phyloP scores from a whole-genome alignment of 83 land plant genomes.

The Picea abies region DNA sequence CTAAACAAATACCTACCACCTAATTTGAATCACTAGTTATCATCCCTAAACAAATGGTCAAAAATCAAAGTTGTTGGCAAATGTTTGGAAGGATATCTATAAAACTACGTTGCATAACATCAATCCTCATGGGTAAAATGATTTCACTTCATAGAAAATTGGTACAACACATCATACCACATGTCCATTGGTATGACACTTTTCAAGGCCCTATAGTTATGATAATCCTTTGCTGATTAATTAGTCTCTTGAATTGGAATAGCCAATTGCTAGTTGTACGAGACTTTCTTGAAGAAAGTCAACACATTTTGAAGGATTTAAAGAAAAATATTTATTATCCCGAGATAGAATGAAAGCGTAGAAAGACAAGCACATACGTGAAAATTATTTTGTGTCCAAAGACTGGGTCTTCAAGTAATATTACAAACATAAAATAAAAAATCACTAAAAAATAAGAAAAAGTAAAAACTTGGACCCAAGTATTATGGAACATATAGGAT shows the following conservation, averaged over 20 bases:
- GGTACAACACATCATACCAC: neutral
- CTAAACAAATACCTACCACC: too few relatives aligned
- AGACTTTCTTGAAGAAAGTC: neutral
- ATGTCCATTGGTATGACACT: neutral
- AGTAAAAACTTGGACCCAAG: neutral
- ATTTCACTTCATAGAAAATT: neutral
- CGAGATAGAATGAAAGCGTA: neutral
- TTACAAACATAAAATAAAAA: neutral
- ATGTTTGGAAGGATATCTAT: neutral
- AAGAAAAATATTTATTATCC: neutral
- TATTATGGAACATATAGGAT: neutral
- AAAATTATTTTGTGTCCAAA: neutral
- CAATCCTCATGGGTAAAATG: too few relatives aligned
- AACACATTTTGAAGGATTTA: neutral
- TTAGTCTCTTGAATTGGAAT: neutral
- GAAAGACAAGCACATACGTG: neutral
- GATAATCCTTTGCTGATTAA: neutral
- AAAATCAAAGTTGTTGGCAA: neutral
- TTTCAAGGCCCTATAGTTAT: neutral
- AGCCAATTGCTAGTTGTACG: neutral
- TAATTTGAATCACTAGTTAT: neutral
- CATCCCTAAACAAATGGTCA: neutral
- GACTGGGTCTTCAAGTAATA: neutral
- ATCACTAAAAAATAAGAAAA: neutral
- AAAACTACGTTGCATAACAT: neutral